Evolutionary conservation across 345 rosid species (phyloP).

Genomic region (Eucalyptus virginea): DNA sequence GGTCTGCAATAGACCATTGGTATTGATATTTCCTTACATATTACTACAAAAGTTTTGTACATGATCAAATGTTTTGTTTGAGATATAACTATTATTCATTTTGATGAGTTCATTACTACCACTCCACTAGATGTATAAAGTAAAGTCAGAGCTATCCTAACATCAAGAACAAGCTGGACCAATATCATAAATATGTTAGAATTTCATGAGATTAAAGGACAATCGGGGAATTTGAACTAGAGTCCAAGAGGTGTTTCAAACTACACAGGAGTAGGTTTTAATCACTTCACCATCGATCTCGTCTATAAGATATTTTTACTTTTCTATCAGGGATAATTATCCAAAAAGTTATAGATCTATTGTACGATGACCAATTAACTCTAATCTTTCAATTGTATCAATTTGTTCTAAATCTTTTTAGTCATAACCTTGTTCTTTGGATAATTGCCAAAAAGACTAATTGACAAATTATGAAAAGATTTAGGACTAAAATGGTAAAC

Average conservation of each 20-base stretch:
- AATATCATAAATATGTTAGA: background rate
- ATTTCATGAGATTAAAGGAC: background rate
- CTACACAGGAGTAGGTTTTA: background rate
- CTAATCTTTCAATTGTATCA: fast-evolving
- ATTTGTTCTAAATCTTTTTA: too few relatives aligned
- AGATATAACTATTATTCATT: background rate
- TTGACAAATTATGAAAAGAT: too few relatives aligned
- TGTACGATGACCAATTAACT: fast-evolving
- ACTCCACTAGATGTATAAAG: fast-evolving
- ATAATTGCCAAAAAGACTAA: background rate
- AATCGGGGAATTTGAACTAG: background rate
- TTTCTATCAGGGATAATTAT: fast-evolving
- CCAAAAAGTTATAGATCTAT: too few relatives aligned
- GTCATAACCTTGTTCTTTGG: too few relatives aligned
- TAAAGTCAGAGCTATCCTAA: background rate
- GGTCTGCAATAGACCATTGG: background rate
- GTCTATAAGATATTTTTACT: background rate
- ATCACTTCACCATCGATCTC: background rate
- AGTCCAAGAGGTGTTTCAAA: background rate
- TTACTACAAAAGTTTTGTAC: background rate
- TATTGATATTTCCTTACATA: background rate
- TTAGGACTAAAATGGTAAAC: too few relatives aligned
- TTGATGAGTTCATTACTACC: background rate
- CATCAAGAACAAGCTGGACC: background rate
- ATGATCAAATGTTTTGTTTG: too few relatives aligned